Conservation (phyloP, 768 basidiomycete genomes). For the Lactarius hengduanensis region DNA sequence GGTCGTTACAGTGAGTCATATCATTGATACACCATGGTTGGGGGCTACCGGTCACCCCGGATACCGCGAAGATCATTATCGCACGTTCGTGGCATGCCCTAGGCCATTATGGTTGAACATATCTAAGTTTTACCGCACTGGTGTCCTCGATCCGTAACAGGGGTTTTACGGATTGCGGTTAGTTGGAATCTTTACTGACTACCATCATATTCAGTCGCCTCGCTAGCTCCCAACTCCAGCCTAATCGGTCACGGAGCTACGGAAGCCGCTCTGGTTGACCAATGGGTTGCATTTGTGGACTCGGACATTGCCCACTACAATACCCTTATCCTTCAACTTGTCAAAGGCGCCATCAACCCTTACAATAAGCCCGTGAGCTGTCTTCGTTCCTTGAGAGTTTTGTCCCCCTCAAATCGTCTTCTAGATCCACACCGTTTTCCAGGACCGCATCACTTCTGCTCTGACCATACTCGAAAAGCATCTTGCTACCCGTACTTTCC, state of each 20-base stretch:
- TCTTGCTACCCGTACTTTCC: slow-evolving; percentile 79
- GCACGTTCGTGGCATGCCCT: neutral
- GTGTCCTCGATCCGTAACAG: neutral
- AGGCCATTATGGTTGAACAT: neutral
- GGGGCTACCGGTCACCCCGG: neutral
- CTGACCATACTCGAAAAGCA: slow-evolving; percentile 70
- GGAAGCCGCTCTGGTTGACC: slow-evolving; percentile 75
- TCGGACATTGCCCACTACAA: slow-evolving; percentile 51
- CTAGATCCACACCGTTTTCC: slow-evolving; percentile 57
- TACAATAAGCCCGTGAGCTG: slow-evolving; percentile 80
- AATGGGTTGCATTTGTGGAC: slow-evolving; percentile 81
- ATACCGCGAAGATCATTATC: neutral
- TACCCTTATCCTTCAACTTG: slow-evolving; percentile 42
- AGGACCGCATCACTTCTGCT: slow-evolving; percentile 54
- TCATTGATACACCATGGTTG: neutral
- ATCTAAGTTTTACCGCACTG: neutral
- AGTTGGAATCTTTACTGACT: slow-evolving; percentile 20
- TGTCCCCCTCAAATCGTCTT: slow-evolving; percentile 10
- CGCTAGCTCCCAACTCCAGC: slow-evolving; percentile 70
- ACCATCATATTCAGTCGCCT: slow-evolving; percentile 56
- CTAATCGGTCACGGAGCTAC: slow-evolving; percentile 66
- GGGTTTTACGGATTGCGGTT: neutral
- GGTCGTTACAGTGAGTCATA: slow-evolving; percentile 80
- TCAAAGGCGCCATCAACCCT: slow-evolving; percentile 49
- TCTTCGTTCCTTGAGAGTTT: slow-evolving; percentile 3